Evolutionary conservation across 2,329 filamentous ascomycete species (phyloP), one percentile per base, ranked within the genome.

Genomic region (Pezicula rhizophila): DNA sequence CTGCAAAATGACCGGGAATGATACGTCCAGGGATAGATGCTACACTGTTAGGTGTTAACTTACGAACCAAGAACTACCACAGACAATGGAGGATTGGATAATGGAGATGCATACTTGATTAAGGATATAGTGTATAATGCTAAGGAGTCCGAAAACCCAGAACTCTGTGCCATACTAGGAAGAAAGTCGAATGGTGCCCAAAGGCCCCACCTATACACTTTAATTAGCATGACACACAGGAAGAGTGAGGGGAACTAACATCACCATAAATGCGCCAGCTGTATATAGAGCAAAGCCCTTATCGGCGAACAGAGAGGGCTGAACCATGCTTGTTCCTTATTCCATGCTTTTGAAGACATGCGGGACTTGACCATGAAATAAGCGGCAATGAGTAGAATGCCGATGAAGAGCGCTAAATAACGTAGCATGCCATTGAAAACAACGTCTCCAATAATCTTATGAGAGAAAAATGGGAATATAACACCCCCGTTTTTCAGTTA

Each of bases 261-360:
- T 60, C 51, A 87, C 72, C 51, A 88, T 72, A 66, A 87, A 89
- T 47, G 87, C 76, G 39, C 80, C 83, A 1, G 76, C 60, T 0
- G 83, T 84, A 3, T 83, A 82, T 47, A 87, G 70, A 2, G 77
- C 64, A 57, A 89, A 87, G 4, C 78, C 71, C 5, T 71, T 62
- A 51, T 82, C 76, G 46, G 70, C 68, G 58, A 89, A 81, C 60
- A 88, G 86, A 51, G 74, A 73, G 82, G 73, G 63, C 87, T 81
- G 0, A 84, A 84, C 46, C 46, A 47, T 23, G 45, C 55, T 1
- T 52, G 28, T 11, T 64, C 48, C 1, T 52, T 35, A 39, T 64
- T 49, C 62, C 64, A 66, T 10, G 56, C 46, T 48, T 60, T 65
- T 8, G 55, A 54, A 11, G 46, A 28, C 23, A 47, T 17, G 11